These are phyloP conservation scores for Tulasnella sp. DNA, from an alignment of 768 basidiomycete genomes.

Conservation along the genomic window DNA sequence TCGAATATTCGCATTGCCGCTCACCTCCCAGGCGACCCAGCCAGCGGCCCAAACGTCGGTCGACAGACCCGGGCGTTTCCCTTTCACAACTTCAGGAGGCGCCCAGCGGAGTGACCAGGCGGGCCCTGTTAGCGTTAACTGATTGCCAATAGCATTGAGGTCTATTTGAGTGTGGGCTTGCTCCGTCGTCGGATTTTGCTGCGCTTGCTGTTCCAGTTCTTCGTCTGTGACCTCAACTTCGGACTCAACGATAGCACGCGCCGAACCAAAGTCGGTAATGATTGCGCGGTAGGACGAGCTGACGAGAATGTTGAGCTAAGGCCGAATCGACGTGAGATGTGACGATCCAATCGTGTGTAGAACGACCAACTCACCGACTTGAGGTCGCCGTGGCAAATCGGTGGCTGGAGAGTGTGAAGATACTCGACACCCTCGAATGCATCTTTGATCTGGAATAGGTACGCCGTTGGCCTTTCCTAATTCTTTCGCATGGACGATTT, in stretches of 20 bases:
- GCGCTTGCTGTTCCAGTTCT: neutral
- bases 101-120: neutral
- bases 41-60: neutral
- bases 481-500: neutral
- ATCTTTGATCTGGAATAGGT: neutral
- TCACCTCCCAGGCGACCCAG: neutral
- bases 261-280: neutral
- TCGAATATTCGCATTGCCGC: neutral
- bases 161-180: neutral
- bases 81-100: neutral
- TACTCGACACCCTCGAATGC: neutral
- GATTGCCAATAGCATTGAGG: neutral
- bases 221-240: neutral
- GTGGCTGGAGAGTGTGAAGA: neutral
- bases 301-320: neutral
- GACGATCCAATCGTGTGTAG: neutral
- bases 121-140: neutral
- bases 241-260: neutral
- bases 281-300: neutral
- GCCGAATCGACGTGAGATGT: neutral
- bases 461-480: neutral
- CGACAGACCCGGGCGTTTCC: neutral
- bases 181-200: neutral
- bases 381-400: slow-evolving; percentile 9
- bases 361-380: neutral